A percentile compares a stretch with the other conserved stretches of the same genome.
Conservation (phyloP, 805 yeast species). For the Danielozyma ontarioensis region DNA sequence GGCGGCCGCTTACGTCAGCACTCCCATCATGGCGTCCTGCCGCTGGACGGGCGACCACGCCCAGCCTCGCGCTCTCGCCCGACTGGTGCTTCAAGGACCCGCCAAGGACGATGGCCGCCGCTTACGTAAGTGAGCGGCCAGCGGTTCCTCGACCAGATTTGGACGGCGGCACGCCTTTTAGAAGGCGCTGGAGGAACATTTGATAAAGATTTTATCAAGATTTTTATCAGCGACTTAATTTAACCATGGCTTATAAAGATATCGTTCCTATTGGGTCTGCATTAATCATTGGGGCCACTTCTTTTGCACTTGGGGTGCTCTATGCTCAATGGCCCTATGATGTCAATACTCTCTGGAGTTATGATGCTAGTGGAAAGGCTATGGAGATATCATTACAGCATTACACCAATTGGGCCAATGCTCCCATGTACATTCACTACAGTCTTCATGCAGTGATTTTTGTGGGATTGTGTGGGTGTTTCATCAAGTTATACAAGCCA, state of each 20-base stretch:
- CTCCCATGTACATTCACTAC: conserved; percentile 56
- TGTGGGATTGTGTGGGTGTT: conserved; percentile 67
- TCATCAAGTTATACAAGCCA: conserved; percentile 84
- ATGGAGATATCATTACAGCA: conserved; percentile 64
- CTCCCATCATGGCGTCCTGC: too few species aligned
- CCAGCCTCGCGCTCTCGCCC: too few species aligned
- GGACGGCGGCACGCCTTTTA: too few species aligned
- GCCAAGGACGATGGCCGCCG: too few species aligned
- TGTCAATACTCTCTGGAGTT: conserved; percentile 63
- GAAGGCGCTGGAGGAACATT: too few species aligned
- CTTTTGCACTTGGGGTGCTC: conserved; percentile 76
- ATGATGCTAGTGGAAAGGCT: conserved; percentile 42
- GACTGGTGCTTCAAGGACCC: too few species aligned
- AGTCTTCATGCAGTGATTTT: conserved; percentile 56
- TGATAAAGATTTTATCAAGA: too few species aligned
- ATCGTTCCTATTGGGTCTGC: conserved; percentile 41
- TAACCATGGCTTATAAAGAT: conserved; percentile 39
- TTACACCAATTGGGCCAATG: conserved; percentile 66
- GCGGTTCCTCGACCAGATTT: too few species aligned
- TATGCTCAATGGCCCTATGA: conserved; percentile 82
- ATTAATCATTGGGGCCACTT: conserved; percentile 47
- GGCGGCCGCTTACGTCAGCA: too few species aligned
- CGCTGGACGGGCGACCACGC: too few species aligned
- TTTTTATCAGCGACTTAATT: too few species aligned
- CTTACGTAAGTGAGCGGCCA: too few species aligned